Evolutionary conservation across 768 basidiomycete species (phyloP), one percentile per base, ranked within the genome.

Genomic region (Lactarius sanguifluus): DNA sequence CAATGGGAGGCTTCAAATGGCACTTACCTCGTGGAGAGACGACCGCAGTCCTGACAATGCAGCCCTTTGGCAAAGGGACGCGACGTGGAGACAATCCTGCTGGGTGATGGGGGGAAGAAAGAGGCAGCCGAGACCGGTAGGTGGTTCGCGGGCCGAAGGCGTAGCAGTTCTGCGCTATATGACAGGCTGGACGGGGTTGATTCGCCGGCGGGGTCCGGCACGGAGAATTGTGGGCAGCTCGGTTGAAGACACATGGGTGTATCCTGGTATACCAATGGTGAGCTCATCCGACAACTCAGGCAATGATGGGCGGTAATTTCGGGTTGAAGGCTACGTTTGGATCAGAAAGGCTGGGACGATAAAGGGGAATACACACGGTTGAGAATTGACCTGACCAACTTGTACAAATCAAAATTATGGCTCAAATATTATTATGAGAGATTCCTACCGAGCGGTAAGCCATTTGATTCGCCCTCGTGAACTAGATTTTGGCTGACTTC

Each of bases 1-100:
- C 25, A 32, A 34, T 13, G 43, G 55, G 47, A 25, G 28, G 20
- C 4, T 18, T n/a, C 25, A 30, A 20, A 36, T 62, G 25, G 59
- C 55, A 71, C 81, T 57, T 66, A 91, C 91, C 91, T 83, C 78
- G 85, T 86, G 10, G 90, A 90, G 47, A 93, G 75, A 30, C 90
- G 82, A 34, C 92, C 91, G 71, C 92, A 94, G 9, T 73, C 65
- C 20, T 62, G 68, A 73, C 92, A 94, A 72, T 90, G 88, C 79
- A 85, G 86, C 1, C 91, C 91, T 70, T 83, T 83, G 18, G 81
- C 85, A 69, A 83, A 88, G 5, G 79, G 77, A 67, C 83, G 84
- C 3, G 80, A 78, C 4, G 87, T 89, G 12, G 80, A 81, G 45
- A 15, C 67, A 59, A 9, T 73, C 57, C 55, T 71, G 61, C 13